These are phyloP conservation scores for Lactarius akahatsu DNA, from an alignment of 768 basidiomycete species.

Conservation along the genomic window DNA sequence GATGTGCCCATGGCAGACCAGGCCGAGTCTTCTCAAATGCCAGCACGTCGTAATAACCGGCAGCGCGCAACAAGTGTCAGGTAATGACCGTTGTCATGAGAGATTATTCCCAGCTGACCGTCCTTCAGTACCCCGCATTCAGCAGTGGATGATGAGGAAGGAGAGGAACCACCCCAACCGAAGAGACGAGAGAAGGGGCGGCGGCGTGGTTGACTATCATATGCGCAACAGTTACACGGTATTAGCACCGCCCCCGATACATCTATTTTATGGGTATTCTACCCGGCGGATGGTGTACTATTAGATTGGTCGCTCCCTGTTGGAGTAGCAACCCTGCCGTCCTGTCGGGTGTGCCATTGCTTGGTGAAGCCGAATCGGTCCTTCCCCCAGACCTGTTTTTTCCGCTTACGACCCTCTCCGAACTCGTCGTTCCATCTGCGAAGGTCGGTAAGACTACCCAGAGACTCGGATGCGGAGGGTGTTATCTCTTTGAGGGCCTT, in stretches of 20 bases:
- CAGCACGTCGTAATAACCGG: conserved; percentile 6
- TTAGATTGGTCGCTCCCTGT: conserved; percentile 18
- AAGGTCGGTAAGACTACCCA: conserved; percentile 71
- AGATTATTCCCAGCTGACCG: neutral
- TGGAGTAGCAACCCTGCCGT: conserved; percentile 44
- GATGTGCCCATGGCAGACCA: neutral
- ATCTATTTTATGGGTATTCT: conserved; percentile 12
- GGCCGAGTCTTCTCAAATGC: conserved; percentile 14
- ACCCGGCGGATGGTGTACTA: conserved; percentile 16
- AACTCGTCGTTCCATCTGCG: conserved; percentile 93
- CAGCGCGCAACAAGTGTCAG: conserved; percentile 14
- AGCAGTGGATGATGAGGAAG: conserved; percentile 47
- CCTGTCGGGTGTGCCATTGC: conserved; percentile 40
- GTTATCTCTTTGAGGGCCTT: conserved; percentile 88
- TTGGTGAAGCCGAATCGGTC: conserved; percentile 84
- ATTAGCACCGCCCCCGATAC: neutral
- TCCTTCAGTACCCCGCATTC: conserved; percentile 33
- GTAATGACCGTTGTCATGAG: neutral
- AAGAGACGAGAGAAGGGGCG: conserved; percentile 29
- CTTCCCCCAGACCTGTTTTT: conserved; percentile 80
- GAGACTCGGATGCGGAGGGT: conserved; percentile 81
- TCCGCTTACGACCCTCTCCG: conserved; percentile 75
- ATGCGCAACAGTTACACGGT: neutral
- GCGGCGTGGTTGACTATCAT: conserved; percentile 19
- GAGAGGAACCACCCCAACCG: conserved; percentile 41